phyloP scores from a whole-genome alignment of 2,329 filamentous ascomycete genomes.

The Curvularia sp. region DNA sequence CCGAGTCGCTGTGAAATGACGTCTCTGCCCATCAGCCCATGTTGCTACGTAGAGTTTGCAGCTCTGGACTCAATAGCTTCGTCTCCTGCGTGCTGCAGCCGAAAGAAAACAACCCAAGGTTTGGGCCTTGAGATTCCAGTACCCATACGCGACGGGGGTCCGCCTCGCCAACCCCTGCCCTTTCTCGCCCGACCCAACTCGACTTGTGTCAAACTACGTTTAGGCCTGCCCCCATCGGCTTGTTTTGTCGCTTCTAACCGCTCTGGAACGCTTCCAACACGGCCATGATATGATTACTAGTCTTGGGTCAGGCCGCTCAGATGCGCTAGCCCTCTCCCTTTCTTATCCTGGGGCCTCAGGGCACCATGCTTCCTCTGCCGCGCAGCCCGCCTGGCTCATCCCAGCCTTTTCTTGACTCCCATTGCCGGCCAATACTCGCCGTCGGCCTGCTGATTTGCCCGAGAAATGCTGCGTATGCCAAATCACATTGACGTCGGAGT shows the following conservation, averaged over 20 bases:
- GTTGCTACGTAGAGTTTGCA: constrained; percentile 26
- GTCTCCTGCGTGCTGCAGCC: constrained; percentile 42
- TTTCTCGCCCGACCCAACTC: constrained; percentile 27
- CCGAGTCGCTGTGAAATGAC: constrained; percentile 34
- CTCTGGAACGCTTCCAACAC: constrained; percentile 27
- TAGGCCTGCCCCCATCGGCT: constrained; percentile 32
- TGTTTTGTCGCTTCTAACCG: constrained; percentile 33
- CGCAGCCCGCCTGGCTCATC: constrained; percentile 17
- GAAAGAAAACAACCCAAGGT: constrained; percentile 14
- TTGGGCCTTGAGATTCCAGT: constrained; percentile 19
- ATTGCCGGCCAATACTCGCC: constrained; percentile 10
- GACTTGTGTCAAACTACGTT: constrained; percentile 43
- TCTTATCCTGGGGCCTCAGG: constrained; percentile 6
- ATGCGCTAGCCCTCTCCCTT: constrained; percentile 14
- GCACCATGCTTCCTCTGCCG: constrained; percentile 12
- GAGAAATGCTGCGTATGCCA: constrained; percentile 18
- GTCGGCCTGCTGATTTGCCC: constrained; percentile 17
- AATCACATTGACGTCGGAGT: constrained; percentile 16
- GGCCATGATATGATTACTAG: constrained; percentile 21
- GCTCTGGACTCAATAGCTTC: constrained; percentile 31
- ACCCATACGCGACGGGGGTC: constrained; percentile 20
- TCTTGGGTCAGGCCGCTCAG: constrained; percentile 12
- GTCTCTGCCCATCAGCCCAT: constrained; percentile 33
- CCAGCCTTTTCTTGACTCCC: constrained; percentile 19
- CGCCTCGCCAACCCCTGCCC: constrained; percentile 43